These are phyloP conservation scores for Dendrobium officinale DNA, from an alignment of 106 monocot species.

Conservation along the genomic window DNA sequence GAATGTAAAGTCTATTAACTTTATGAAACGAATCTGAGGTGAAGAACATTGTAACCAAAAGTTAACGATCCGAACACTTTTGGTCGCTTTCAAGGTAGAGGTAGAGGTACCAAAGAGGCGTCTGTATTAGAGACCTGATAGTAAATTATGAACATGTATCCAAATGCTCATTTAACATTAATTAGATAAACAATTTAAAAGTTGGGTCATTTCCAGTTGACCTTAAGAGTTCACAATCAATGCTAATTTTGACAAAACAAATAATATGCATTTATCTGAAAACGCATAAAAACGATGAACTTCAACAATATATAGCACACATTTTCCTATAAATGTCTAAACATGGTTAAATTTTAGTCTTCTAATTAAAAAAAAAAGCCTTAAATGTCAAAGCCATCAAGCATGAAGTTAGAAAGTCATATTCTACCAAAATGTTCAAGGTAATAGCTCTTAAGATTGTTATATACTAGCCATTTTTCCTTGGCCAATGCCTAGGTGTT, in stretches of 20 bases:
- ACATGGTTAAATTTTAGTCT: too few species aligned
- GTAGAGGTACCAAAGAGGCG: neutral
- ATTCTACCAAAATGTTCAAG: too few species aligned
- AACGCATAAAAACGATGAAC: too few species aligned
- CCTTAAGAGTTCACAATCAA: neutral
- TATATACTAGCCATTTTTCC: too few species aligned
- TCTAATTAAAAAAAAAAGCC: too few species aligned
- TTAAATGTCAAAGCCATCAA: too few species aligned
- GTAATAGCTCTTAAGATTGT: too few species aligned
- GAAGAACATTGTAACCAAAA: neutral
- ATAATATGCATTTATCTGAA: neutral
- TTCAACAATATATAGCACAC: too few species aligned
- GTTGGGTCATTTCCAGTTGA: neutral
- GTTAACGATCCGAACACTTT: neutral
- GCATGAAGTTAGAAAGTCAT: too few species aligned
- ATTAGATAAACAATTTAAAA: neutral
- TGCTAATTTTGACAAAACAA: neutral
- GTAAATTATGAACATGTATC: neutral
- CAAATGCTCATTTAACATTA: neutral
- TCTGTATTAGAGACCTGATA: neutral
- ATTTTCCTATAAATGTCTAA: too few species aligned
- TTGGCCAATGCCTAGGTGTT: too few species aligned
- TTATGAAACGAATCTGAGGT: neutral
- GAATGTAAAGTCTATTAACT: neutral
- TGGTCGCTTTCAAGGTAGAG: neutral